These are phyloP conservation scores for Neltuma alba DNA, from an alignment of 306 rosid species.

Conservation along the genomic window DNA sequence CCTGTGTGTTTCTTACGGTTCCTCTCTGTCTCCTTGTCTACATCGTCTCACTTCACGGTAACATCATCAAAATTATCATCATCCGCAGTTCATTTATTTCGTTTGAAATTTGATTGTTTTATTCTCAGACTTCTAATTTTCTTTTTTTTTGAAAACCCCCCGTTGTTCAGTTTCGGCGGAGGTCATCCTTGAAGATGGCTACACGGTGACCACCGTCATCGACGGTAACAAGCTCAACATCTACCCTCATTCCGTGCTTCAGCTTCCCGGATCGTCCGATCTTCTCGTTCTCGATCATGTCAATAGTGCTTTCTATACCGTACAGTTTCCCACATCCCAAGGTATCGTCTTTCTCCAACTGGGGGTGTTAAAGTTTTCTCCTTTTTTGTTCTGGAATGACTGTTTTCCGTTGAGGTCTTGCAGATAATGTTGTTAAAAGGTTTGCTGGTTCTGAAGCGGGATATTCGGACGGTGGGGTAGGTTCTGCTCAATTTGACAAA, in stretches of 20 bases:
- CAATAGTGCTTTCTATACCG: conserved; percentile 56
- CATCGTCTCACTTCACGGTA: conserved; percentile 42
- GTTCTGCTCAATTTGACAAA: conserved; percentile 45
- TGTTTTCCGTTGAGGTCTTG: conserved; percentile 1
- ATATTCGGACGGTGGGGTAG: conserved; percentile 65
- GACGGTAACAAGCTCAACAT: conserved; percentile 64
- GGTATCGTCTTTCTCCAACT: conserved; percentile 38
- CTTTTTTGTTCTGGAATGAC: neutral
- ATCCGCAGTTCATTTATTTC: neutral
- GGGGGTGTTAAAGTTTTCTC: conserved; percentile 4
- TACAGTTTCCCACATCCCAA: conserved; percentile 49
- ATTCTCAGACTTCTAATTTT: neutral
- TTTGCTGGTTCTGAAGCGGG: conserved; percentile 65
- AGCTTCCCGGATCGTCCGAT: conserved; percentile 56
- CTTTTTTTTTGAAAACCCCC: neutral
- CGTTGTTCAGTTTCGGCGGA: conserved; percentile 38
- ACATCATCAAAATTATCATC: neutral
- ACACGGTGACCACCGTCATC: conserved; percentile 59
- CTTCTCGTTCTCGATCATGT: conserved; percentile 58
- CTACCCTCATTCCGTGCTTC: conserved; percentile 46
- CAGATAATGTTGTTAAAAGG: conserved; percentile 52
- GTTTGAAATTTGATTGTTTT: neutral
- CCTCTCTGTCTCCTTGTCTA: conserved; percentile 33
- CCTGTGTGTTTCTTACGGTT: conserved; percentile 16
- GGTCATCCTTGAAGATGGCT: conserved; percentile 63